These are phyloP conservation scores for Symmetrospora coprosmae DNA, from an alignment of 768 basidiomycete species.

Conservation along the genomic window DNA sequence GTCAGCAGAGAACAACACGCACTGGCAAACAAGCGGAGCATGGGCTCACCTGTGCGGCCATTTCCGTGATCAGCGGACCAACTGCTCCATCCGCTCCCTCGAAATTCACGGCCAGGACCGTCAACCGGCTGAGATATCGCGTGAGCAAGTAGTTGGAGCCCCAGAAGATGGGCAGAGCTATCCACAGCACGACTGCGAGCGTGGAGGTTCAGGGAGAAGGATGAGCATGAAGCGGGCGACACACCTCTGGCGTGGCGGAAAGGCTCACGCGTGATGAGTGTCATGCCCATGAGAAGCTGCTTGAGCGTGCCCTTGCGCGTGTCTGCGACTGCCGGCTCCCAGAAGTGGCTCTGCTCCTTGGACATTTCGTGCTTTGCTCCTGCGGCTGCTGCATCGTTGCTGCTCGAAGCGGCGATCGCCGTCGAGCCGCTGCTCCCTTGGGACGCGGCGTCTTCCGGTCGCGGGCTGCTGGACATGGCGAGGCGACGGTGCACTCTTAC, in stretches of 20 bases:
- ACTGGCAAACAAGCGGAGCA: too few species aligned
- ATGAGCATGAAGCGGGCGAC: background rate
- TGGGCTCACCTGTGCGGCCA: constrained; percentile 28
- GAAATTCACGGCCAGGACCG: constrained; percentile 34
- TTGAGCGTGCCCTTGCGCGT: background rate
- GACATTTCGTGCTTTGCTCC: background rate
- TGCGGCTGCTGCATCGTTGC: too few species aligned
- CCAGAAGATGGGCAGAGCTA: constrained; percentile 33
- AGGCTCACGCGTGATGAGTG: constrained; percentile 1
- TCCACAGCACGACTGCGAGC: constrained; percentile 12
- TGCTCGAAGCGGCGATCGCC: background rate
- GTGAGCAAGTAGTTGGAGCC: constrained; percentile 29
- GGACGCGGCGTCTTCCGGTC: too few species aligned
- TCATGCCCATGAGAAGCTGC: background rate
- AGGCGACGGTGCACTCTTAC: too few species aligned
- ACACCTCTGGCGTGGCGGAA: background rate
- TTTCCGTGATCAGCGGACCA: constrained; percentile 29
- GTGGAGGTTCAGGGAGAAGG: background rate
- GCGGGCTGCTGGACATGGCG: too few species aligned
- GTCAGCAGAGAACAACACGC: too few species aligned
- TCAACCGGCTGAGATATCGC: constrained; percentile 29
- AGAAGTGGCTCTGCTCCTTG: background rate
- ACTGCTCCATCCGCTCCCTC: constrained; percentile 31
- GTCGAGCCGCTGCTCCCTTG: background rate
- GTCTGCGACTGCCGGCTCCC: constrained; percentile 2